These are phyloP conservation scores for Tetrapisispora iriomotensis DNA, from an alignment of 805 yeast species.

Conservation along the genomic window DNA sequence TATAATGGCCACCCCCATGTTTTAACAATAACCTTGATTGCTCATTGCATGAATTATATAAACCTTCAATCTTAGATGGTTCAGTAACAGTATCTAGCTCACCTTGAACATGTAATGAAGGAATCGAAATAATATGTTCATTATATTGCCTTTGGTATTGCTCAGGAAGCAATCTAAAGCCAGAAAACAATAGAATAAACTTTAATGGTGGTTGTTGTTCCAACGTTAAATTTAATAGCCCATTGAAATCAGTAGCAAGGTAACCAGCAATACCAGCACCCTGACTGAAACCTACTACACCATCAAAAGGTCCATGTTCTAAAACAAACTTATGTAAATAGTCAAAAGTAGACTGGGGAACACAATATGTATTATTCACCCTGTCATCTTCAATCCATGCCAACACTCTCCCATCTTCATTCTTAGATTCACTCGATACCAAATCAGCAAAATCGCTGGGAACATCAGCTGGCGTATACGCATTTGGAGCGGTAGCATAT, in stretches of 20 bases:
- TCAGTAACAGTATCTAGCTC: constrained; percentile 84
- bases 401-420: constrained; percentile 17
- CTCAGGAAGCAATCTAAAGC: constrained; percentile 35
- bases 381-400: constrained; percentile 64
- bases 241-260: constrained; percentile 48
- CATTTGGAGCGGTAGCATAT: constrained; percentile 69
- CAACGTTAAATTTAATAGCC: constrained; percentile 29
- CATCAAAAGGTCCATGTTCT: constrained; percentile 67
- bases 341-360: constrained; percentile 32
- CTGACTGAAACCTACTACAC: constrained; percentile 84
- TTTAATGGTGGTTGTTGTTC: constrained; percentile 40
- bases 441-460: constrained; percentile 44
- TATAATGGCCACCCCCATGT: constrained; percentile 96
- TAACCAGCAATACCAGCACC: constrained; percentile 84
- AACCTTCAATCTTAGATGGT: constrained; percentile 50
- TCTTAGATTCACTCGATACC: no score
- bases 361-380: constrained; percentile 27
- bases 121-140: constrained; percentile 24
- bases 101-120: constrained; percentile 74
- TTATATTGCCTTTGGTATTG: constrained; percentile 23
- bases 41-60: constrained; percentile 43
- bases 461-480: constrained; percentile 49
- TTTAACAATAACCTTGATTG: constrained; percentile 40
- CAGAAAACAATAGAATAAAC: constrained; percentile 70
- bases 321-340: constrained; percentile 37